phyloP scores from a whole-genome alignment of 805 yeast genomes.

The Sugiyamaella lignohabitans region DNA sequence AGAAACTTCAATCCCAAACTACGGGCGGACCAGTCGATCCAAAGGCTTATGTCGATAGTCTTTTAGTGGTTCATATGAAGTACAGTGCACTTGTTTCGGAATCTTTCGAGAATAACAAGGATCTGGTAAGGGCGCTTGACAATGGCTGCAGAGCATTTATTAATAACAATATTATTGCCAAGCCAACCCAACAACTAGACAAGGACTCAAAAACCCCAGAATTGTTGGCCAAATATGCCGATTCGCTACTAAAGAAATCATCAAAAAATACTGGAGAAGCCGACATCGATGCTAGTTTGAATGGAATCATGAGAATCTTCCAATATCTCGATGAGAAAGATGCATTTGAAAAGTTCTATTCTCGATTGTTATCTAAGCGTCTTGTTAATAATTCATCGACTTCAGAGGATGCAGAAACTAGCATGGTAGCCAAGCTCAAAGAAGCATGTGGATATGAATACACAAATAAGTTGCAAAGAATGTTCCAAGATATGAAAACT shows the following conservation, averaged over 20 bases:
- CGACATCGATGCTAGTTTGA: conserved; percentile 66
- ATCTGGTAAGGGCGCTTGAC: conserved; percentile 81
- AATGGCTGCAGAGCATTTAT: conserved; percentile 81
- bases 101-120: conserved; percentile 68
- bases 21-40: conserved; percentile 48
- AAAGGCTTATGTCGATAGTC: conserved; percentile 68
- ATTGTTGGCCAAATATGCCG: conserved; percentile 81
- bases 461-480: conserved; percentile 86
- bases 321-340: conserved; percentile 89
- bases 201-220: conserved; percentile 79
- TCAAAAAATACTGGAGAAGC: conserved; percentile 58
- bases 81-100: conserved; percentile 57
- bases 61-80: conserved; percentile 61
- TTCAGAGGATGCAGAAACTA: conserved; percentile 77
- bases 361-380: conserved; percentile 83
- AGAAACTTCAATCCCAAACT: conserved; percentile 42
- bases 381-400: conserved; percentile 81
- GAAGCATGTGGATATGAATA: conserved; percentile 88
- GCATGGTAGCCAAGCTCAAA: conserved; percentile 77
- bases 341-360: conserved; percentile 87
- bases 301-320: conserved; percentile 81
- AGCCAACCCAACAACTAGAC: conserved; percentile 28
- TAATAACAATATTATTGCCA: conserved; percentile 73
- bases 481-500: conserved; percentile 90
- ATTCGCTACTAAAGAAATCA: conserved; percentile 71